These are phyloP conservation scores for Phytophthora ramorum DNA, from an alignment of 352 stramenopile genomes.

Conservation along the genomic window DNA sequence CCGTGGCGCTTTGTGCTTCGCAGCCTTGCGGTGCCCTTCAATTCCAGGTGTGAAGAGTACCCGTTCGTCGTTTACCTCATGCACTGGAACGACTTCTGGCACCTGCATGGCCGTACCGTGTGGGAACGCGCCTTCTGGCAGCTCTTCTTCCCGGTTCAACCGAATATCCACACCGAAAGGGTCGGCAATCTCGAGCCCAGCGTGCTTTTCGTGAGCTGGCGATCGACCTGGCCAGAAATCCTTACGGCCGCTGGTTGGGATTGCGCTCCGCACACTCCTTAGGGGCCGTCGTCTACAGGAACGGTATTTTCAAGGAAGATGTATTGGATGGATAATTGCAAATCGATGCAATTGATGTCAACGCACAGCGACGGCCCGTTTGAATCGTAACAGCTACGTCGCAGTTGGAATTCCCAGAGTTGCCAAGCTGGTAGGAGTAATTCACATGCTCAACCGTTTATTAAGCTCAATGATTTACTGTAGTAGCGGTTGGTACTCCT, in stretches of 20 bases:
- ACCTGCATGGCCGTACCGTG: conserved; percentile 43
- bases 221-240: no score
- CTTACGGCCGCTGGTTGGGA: no score
- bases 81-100: conserved; percentile 63
- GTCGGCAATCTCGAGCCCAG: conserved; percentile 39
- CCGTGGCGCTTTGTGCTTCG: conserved; percentile 55
- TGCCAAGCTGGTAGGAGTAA: not conserved
- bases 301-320: no score
- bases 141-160: conserved; percentile 30
- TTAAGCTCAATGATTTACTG: conserved; percentile 7
- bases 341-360: no score
- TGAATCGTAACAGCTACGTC: no score
- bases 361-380: no score
- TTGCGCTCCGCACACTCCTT: no score
- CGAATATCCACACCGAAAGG: conserved; percentile 39
- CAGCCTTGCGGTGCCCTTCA: conserved; percentile 47
- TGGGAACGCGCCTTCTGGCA: conserved; percentile 61
- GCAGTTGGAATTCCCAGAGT: not conserved
- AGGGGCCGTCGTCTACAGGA: no score
- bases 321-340: no score
- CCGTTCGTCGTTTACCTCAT: conserved; percentile 51
- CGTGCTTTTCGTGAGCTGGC: conserved; percentile 40
- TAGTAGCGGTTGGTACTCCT: conserved; percentile 51
- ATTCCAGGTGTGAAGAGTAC: conserved; percentile 28
- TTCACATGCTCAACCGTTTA: not conserved